A percentile compares a stretch with the other conserved stretches of the same genome.
Conservation (phyloP, 106 monocot genomes). For the Posidonia australis region DNA sequence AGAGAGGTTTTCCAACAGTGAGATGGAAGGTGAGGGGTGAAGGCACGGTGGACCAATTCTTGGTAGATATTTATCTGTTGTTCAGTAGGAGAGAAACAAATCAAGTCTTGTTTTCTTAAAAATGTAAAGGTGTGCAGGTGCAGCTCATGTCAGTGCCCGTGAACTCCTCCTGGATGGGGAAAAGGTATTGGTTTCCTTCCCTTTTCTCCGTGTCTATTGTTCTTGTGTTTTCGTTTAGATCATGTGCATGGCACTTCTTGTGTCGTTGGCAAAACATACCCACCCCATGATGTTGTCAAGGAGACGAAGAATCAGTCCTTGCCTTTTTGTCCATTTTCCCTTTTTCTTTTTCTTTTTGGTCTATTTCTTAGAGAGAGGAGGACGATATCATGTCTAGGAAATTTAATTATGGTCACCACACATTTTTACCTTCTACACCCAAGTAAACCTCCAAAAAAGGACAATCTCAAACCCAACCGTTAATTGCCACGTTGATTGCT, state of each 20-base stretch:
- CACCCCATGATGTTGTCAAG: not conserved
- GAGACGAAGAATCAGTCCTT: too few species aligned
- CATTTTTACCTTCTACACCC: too few species aligned
- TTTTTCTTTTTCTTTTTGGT: too few species aligned
- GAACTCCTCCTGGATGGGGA: not conserved
- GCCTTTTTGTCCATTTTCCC: too few species aligned
- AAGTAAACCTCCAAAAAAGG: too few species aligned
- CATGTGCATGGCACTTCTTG: not conserved
- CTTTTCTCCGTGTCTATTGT: not conserved
- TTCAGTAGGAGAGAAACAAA: not conserved
- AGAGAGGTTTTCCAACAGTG: not conserved
- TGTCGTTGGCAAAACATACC: not conserved
- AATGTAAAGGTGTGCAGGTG: not conserved
- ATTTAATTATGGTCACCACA: too few species aligned
- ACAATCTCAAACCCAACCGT: too few species aligned
- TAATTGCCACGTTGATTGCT: too few species aligned
- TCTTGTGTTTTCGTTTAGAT: not conserved
- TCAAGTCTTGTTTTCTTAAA: not conserved
- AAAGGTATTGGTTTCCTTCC: not conserved
- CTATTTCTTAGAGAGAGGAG: too few species aligned
- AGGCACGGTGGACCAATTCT: too few species aligned
- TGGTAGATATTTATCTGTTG: not conserved
- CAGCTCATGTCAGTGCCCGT: slow-evolving; percentile 5
- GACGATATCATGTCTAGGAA: too few species aligned
- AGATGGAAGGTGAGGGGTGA: too few species aligned